Percentiles rank a stretch among this genome's conserved stretches.
These are phyloP conservation scores for Eimeria tenella DNA, from an alignment of 169 alveolate genomes.

Conservation along the genomic window DNA sequence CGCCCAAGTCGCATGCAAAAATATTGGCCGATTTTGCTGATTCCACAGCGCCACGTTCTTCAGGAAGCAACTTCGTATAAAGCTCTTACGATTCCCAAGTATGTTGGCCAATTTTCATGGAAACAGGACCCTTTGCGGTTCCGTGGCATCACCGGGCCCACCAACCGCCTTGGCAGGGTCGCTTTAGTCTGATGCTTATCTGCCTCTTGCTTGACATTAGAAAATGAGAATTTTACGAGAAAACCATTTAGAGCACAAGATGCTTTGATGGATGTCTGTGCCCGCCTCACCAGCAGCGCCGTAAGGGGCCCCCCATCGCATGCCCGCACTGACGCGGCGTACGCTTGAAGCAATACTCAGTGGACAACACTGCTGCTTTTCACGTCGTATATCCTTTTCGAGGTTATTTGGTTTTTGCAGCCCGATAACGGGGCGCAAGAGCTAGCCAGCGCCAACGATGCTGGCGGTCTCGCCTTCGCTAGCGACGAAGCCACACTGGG, in stretches of 20 bases:
- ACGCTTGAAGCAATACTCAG: too few species aligned
- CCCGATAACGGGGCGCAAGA: too few species aligned
- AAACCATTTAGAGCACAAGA: background rate
- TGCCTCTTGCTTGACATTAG: background rate
- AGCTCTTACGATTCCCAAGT: background rate
- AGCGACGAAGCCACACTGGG: too few species aligned
- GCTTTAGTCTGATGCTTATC: background rate
- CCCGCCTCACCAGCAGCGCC: background rate
- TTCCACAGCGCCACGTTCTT: background rate
- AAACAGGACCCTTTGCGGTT: background rate
- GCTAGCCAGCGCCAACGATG: too few species aligned
- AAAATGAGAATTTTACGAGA: background rate
- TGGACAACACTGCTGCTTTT: background rate
- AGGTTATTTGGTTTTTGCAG: background rate
- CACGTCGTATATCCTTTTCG: background rate
- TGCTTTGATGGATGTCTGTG: background rate
- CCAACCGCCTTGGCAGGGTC: background rate
- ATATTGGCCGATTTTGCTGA: background rate
- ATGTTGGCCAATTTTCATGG: background rate
- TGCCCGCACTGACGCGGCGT: background rate
- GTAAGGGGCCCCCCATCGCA: background rate
- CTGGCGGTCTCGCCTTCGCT: too few species aligned
- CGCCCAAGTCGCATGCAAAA: conserved; percentile 53
- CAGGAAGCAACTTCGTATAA: background rate
- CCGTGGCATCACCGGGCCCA: background rate